Evolutionary conservation across 495 filamentous ascomycete species (phyloP).

Genomic region (Aspergillus mulundensis): DNA sequence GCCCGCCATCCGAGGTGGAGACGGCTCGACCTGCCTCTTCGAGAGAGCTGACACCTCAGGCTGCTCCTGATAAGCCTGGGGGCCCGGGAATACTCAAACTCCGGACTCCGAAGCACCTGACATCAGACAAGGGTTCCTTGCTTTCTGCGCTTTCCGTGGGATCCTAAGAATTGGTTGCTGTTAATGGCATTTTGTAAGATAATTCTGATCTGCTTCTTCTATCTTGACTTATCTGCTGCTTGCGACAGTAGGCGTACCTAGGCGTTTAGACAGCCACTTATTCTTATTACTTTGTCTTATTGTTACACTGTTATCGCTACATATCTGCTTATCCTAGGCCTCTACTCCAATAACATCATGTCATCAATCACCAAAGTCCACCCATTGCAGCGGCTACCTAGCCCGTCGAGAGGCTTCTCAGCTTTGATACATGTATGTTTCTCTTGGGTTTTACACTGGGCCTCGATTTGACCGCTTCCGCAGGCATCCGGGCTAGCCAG

Average conservation of each 20-base stretch:
- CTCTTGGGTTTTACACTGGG: background rate
- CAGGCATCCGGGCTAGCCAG: slow-evolving; percentile 53
- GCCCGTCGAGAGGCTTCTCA: slow-evolving; percentile 68
- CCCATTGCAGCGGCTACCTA: slow-evolving; percentile 66
- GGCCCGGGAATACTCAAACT: background rate
- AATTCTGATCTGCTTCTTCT: background rate
- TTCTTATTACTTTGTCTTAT: background rate
- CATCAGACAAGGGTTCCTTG: slow-evolving; percentile 2
- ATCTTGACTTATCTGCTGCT: background rate
- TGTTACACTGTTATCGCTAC: background rate
- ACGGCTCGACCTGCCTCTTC: background rate
- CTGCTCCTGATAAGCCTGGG: slow-evolving; percentile 9
- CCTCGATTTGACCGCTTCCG: background rate
- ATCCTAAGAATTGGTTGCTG: background rate
- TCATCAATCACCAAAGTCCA: slow-evolving; percentile 33
- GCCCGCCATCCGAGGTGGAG: background rate
- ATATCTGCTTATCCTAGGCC: background rate
- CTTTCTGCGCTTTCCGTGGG: background rate
- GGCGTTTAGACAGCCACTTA: background rate
- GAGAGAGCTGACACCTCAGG: slow-evolving; percentile 1
- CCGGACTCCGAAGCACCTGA: slow-evolving; percentile 4
- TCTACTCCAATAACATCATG: background rate
- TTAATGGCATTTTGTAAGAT: background rate
- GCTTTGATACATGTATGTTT: slow-evolving; percentile 61
- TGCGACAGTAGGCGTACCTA: background rate